Evolutionary conservation across 2,329 filamentous ascomycete species (phyloP).

Genomic region (Stagonosporopsis rhizophila): DNA sequence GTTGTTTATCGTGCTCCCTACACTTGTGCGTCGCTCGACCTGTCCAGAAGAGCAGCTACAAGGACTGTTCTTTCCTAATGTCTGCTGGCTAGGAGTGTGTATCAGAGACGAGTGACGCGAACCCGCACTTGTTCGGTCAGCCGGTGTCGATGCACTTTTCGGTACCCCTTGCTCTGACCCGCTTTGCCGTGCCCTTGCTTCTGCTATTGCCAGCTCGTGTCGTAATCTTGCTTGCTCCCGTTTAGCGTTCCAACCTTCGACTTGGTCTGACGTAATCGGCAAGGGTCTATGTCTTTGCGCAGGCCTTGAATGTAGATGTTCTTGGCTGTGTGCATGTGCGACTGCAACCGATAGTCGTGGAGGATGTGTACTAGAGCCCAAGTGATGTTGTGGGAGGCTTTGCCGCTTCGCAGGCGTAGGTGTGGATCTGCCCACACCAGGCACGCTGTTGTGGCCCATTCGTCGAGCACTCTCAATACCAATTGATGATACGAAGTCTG

Average conservation of each 20-base stretch:
- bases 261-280: constrained; percentile 1
- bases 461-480: constrained; percentile 11
- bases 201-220: constrained; percentile 25
- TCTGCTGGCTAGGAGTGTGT: constrained; percentile 25
- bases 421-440: constrained; percentile 2
- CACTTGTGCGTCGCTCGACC: constrained; percentile 16
- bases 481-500: constrained; percentile 21
- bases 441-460: constrained; percentile 1
- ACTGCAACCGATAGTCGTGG: constrained; percentile 6
- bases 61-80: constrained; percentile 23
- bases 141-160: neutral
- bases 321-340: constrained; percentile 8
- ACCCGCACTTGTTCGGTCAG: neutral
- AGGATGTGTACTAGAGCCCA: constrained; percentile 2
- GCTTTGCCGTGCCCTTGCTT: constrained; percentile 20
- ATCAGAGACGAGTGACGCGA: constrained; percentile 14
- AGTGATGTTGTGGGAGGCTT: constrained; percentile 26
- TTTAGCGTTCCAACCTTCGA: constrained; percentile 29
- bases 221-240: constrained; percentile 26
- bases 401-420: constrained; percentile 20
- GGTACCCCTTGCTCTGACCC: constrained; percentile 14
- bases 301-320: constrained; percentile 7
- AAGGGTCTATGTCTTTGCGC: neutral
- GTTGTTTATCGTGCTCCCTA: constrained; percentile 3
- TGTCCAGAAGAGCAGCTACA: constrained; percentile 9